Base-by-base conservation (phyloP, 1,284 basidiomycete species). In the Sporisorium reilianum region DNA sequence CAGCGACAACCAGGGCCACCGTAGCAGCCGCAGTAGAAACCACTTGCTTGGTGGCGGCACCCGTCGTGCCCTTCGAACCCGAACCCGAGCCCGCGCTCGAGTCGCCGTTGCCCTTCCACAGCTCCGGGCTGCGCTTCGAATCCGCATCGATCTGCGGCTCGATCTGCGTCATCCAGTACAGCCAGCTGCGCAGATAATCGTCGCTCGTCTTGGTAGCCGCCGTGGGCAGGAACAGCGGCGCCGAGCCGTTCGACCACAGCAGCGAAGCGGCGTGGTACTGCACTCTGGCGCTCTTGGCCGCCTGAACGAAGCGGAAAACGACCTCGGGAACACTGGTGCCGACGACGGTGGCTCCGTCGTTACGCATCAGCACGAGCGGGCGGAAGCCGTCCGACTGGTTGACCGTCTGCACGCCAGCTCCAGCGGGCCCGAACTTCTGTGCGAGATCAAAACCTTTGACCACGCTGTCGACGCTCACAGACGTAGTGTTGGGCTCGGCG, bases 311-410 rank as follows among this genome's bases (percentile, higher is more conserved):
- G 8, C 72, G 59, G 25, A 63, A 75, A 44, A 70, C 67, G 3
- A 53, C 52, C 48, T 75, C 72, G 32, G 64, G 63, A 0, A 75
- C 66, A 1, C 55, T 63, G 8, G 55, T 56, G 25, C 66, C 72
- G 2, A 62, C 66, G 0, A 70, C 60, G 0, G 67, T 69, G 4
- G 64, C 72, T 14, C 72, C 72, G 23, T 75, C 66, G 56, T 75
- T 65, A 40, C 67, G 66, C 72, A 75, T 70, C 20, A 75, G 60
- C 44, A 75, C 72, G 9, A 75, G 55, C 1, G 72, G 72, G n/a
- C 71, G 49, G 51, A 68, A 74, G 3, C 71, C 65, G 18, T 54
- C 50, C 2, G 51, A 61, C 28, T 64, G 36, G 30, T 61, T 64
- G 22, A 73, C 42, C 0, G 60, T 58, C 5, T 52, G 26, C 6